Percentiles rank a stretch among this genome's conserved stretches.
These are phyloP conservation scores for Triticum urartu DNA, from an alignment of 176 grass and related monocot genomes.

Conservation along the genomic window DNA sequence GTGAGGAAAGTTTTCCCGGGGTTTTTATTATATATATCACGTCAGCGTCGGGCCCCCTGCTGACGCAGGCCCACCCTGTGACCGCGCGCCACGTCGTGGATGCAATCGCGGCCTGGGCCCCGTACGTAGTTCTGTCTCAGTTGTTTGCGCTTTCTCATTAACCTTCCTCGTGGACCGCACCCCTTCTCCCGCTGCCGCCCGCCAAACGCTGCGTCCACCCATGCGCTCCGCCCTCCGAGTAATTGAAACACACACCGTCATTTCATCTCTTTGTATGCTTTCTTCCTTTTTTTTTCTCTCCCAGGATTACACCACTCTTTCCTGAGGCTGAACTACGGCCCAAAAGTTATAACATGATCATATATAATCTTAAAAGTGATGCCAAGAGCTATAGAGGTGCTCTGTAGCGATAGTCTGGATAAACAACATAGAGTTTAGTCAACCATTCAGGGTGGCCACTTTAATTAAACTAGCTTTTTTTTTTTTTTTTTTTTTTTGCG, in stretches of 20 bases:
- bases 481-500: no score
- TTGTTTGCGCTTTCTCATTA: slow-evolving; percentile 14
- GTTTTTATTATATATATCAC: background rate
- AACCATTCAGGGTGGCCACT: background rate
- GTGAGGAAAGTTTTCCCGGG: background rate
- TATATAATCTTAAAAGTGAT: background rate
- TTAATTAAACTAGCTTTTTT: background rate
- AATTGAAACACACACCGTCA: no score
- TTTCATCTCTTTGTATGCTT: no score
- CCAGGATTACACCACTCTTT: no score
- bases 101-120: background rate
- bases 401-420: background rate
- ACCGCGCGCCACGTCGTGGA: slow-evolving; percentile 4
- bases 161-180: slow-evolving; percentile 2
- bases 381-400: background rate
- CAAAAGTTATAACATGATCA: no score
- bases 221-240: background rate
- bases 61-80: slow-evolving; percentile 36
- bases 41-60: background rate
- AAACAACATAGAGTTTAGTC: background rate
- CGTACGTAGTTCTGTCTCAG: background rate
- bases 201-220: background rate
- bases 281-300: no score
- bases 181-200: background rate
- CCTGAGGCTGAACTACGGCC: background rate